These are phyloP conservation scores for Apiotrichum montevideense DNA, from an alignment of 1,284 basidiomycete genomes.

Conservation along the genomic window DNA sequence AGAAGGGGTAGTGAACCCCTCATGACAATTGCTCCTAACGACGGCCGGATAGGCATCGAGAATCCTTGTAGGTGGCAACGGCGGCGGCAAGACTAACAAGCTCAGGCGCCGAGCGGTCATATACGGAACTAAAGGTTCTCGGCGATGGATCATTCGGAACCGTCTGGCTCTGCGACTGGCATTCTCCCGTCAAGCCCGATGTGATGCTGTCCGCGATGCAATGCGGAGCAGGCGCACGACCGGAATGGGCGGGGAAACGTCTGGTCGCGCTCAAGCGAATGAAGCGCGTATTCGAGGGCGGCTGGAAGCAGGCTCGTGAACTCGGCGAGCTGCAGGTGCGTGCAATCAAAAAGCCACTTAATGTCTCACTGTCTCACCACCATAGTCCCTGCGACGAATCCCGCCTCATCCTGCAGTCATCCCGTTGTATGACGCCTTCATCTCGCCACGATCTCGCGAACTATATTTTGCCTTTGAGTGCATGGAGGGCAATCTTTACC, in stretches of 20 bases:
- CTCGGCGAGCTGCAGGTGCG: slow-evolving; percentile 62
- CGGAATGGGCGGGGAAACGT: slow-evolving; percentile 89
- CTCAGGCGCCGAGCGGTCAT: slow-evolving; percentile 40
- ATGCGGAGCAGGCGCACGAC: slow-evolving; percentile 66
- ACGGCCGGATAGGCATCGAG: slow-evolving; percentile 38
- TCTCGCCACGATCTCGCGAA: slow-evolving; percentile 84
- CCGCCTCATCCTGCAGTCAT: slow-evolving; percentile 96
- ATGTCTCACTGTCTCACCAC: background rate
- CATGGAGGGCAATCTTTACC: slow-evolving; percentile 99
- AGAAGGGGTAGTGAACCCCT: background rate
- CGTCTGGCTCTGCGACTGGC: slow-evolving; percentile 99
- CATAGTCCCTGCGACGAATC: slow-evolving; percentile 86
- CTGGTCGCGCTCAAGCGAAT: slow-evolving; percentile 97
- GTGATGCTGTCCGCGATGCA: slow-evolving; percentile 85
- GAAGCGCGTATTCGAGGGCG: slow-evolving; percentile 95
- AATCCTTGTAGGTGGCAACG: slow-evolving; percentile 32
- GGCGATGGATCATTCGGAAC: slow-evolving; percentile 97
- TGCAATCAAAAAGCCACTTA: slow-evolving; percentile 1
- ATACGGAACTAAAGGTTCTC: slow-evolving; percentile 69
- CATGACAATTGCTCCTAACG: slow-evolving; percentile 10
- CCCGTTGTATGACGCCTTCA: slow-evolving; percentile 97
- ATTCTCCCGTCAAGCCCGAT: slow-evolving; percentile 83
- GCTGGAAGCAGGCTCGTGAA: slow-evolving; percentile 98
- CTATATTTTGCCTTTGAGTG: slow-evolving; percentile 99
- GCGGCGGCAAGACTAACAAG: no score